phyloP scores from a whole-genome alignment of 495 filamentous ascomycete species.

The Lasiosphaeria miniovina region DNA sequence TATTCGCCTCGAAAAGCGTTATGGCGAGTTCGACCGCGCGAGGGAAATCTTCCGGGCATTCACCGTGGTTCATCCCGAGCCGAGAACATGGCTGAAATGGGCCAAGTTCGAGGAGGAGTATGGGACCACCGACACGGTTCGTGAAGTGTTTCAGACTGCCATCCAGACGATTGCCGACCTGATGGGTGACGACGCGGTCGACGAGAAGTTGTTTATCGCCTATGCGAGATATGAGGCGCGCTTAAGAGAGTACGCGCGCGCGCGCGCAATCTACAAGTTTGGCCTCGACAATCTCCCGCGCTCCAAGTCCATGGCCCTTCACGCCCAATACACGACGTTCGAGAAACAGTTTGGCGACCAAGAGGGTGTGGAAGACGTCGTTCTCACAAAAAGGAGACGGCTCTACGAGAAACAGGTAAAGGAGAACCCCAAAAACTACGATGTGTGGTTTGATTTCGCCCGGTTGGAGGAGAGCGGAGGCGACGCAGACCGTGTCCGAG shows the following conservation, averaged over 20 bases:
- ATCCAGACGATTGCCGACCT: constrained; percentile 89
- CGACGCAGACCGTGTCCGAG: constrained; percentile 76
- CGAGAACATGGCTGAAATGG: constrained; percentile 98
- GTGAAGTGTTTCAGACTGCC: constrained; percentile 87
- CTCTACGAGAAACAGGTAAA: constrained; percentile 92
- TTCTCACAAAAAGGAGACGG: constrained; percentile 88
- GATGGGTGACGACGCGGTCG: constrained; percentile 92
- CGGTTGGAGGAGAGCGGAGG: constrained; percentile 82
- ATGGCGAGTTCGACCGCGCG: constrained; percentile 82
- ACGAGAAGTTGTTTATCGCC: constrained; percentile 89
- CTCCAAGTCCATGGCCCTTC: constrained; percentile 77
- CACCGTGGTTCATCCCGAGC: constrained; percentile 90
- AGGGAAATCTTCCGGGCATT: constrained; percentile 85
- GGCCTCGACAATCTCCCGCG: constrained; percentile 88
- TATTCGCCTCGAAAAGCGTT: constrained; percentile 95
- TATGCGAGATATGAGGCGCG: constrained; percentile 92
- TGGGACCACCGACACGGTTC: constrained; percentile 83
- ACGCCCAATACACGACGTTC: constrained; percentile 93
- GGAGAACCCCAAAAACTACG: constrained; percentile 91
- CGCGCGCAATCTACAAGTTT: constrained; percentile 95
- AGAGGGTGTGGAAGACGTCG: constrained; percentile 92
- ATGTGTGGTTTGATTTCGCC: constrained; percentile 94
- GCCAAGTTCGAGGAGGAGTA: constrained; percentile 94
- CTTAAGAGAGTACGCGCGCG: constrained; percentile 90
- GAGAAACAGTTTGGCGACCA: constrained; percentile 97